Base-by-base conservation (phyloP, 257 asterid species). In the Buddleja alternifolia region DNA sequence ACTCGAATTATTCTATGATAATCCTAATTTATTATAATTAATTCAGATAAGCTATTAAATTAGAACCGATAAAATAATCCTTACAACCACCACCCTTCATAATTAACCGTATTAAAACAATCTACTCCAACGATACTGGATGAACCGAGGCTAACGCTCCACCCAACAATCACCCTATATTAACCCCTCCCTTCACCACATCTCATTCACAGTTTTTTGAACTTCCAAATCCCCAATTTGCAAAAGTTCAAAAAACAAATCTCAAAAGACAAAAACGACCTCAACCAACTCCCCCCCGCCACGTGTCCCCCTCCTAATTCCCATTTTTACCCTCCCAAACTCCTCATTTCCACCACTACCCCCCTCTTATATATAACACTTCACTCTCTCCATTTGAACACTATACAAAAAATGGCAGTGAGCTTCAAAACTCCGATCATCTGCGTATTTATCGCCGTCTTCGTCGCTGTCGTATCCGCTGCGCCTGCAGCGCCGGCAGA, bases 401-500 rank as follows among this genome's bases (percentile, higher is more conserved):
- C 50, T 23, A 45, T 51, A 25, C 15, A 29, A 16, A 51, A 41
- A 77, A 81, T 74, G 85, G 73, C 76, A 4, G 20, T 24, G 25
- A 7, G 7, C 45, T 47, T 29, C 44, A 20, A 24, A 48, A 10
- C 45, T 16, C 61, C 69, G 1, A 7, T 73, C 40, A 10, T 60
- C 61, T 76, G 70, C 74, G 21, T 70, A 58, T 32, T 69, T 10
- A 9, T 64, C 14, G 60, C 76, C 10, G 19, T 59, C 32, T 21
- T 21, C 34, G 24, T 41, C 7, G 40, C 66, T 29, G 87, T 96
- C n/a, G 73, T 76, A 37, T 77, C 52, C 8, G 21, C 81, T 3
- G 94, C 98, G 32, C 96, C 98, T 29, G 83, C 96, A 2, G 93
- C 98, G 14, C 87, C 92, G 8, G 90, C 25, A 32, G 98, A 90